Conservation (phyloP, 106 monocot genomes). For the Allium fistulosum region DNA sequence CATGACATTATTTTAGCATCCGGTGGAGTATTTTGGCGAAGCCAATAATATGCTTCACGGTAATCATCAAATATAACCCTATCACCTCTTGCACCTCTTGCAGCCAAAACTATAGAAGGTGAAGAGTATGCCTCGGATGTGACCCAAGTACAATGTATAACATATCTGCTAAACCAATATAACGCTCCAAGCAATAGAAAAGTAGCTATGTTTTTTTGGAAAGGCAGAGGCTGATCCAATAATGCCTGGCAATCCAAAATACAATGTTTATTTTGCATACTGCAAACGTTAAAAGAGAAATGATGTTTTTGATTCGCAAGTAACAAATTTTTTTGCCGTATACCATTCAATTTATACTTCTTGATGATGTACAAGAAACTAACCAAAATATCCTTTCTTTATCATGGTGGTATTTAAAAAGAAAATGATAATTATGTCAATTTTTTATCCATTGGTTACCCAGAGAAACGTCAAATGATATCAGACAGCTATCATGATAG, state of each 20-base stretch:
- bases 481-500: too few relatives aligned
- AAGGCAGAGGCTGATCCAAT: conserved; percentile 61
- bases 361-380: too few relatives aligned
- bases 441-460: too few relatives aligned
- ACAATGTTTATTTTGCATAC: neutral
- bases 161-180: conserved; percentile 66
- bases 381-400: too few relatives aligned
- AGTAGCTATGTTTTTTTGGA: conserved; percentile 54
- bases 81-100: conserved; percentile 49
- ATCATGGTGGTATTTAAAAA: too few relatives aligned
- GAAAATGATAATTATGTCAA: too few relatives aligned
- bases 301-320: neutral
- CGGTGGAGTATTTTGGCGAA: conserved; percentile 70
- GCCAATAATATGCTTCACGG: conserved; percentile 80
- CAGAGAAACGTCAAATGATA: too few relatives aligned
- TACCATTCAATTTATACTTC: too few relatives aligned
- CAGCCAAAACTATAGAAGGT: conserved; percentile 73
- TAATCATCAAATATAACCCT: conserved; percentile 87
- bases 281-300: neutral
- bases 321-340: too few relatives aligned
- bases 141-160: conserved; percentile 82
- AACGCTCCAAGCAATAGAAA: conserved; percentile 52
- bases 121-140: conserved; percentile 89
- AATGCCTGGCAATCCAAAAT: conserved; percentile 26
- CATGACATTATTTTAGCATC: conserved; percentile 85